Conservation (phyloP, 2,329 filamentous ascomycete species). For the Rachicladosporium sp. region DNA sequence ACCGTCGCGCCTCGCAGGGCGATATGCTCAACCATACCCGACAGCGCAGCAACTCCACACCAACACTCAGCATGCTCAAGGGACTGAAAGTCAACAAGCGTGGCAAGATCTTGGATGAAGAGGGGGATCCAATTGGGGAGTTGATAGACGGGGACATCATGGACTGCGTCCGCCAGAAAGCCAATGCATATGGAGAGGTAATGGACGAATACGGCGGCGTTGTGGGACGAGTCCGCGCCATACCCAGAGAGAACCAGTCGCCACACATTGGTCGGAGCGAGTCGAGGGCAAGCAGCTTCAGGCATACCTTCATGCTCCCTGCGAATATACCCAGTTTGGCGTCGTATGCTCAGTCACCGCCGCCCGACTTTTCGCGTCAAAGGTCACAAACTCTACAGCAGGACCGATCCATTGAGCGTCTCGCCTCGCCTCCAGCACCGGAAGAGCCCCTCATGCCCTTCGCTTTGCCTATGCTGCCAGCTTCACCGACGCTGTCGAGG, state of each 20-base stretch:
- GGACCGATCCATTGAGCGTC: background rate
- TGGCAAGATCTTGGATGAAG: conserved; percentile 35
- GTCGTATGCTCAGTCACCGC: background rate
- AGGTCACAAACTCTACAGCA: background rate
- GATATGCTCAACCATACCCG: conserved; percentile 6
- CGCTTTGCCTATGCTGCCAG: background rate
- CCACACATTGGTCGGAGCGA: background rate
- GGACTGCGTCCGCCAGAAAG: conserved; percentile 33
- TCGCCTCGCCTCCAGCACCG: too few species aligned
- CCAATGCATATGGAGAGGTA: conserved; percentile 36
- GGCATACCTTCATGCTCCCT: background rate
- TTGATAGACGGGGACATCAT: conserved; percentile 33
- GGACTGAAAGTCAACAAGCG: conserved; percentile 45
- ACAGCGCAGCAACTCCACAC: conserved; percentile 5
- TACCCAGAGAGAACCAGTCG: background rate
- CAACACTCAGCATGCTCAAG: conserved; percentile 33
- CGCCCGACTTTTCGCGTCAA: background rate
- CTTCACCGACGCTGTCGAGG: conserved; percentile 1
- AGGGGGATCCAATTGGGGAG: conserved; percentile 37
- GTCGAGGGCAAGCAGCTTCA: background rate
- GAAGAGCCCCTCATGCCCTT: background rate
- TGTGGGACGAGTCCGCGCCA: conserved; percentile 25
- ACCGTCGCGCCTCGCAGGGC: background rate
- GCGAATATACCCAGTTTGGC: background rate
- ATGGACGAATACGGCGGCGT: conserved; percentile 35